Conservation (phyloP, 805 yeast genomes). For the Saturnispora kantuleensis region DNA sequence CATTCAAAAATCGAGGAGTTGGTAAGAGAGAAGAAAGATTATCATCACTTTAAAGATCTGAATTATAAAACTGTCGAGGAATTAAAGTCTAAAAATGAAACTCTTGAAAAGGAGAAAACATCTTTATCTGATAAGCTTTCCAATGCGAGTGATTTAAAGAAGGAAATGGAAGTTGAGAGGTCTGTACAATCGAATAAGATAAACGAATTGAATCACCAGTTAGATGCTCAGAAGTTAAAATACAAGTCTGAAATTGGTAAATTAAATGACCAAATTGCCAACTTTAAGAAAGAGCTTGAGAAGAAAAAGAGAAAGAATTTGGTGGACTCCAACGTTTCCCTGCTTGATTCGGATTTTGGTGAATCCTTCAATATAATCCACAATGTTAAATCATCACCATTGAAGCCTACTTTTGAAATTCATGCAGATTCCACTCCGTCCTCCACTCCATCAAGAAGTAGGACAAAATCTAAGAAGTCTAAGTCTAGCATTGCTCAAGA, state of each 20-base stretch:
- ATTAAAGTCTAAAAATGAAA: not conserved
- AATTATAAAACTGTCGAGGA: not conserved
- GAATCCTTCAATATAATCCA: not conserved
- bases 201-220: not conserved
- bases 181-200: not conserved
- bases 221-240: not conserved
- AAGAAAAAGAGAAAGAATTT: constrained; percentile 4
- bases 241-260: not conserved
- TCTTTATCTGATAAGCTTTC: not conserved
- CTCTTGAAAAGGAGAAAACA: not conserved
- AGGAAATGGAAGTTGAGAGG: not conserved
- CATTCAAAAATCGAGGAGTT: not conserved
- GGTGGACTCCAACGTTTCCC: not conserved
- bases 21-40: not conserved
- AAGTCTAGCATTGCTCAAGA: constrained; percentile 1
- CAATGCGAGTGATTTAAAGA: not conserved
- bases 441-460: constrained; percentile 1
- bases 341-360: constrained; percentile 1
- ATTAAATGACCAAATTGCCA: not conserved
- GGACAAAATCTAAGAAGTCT: not conserved
- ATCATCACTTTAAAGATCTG: not conserved
- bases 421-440: constrained; percentile 2
- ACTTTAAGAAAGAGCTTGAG: not conserved
- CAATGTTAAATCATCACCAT: constrained; percentile 3
- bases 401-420: constrained; percentile 5